These are phyloP conservation scores for Zygoascus bituminiphila DNA, from an alignment of 805 yeast genomes.

Conservation along the genomic window DNA sequence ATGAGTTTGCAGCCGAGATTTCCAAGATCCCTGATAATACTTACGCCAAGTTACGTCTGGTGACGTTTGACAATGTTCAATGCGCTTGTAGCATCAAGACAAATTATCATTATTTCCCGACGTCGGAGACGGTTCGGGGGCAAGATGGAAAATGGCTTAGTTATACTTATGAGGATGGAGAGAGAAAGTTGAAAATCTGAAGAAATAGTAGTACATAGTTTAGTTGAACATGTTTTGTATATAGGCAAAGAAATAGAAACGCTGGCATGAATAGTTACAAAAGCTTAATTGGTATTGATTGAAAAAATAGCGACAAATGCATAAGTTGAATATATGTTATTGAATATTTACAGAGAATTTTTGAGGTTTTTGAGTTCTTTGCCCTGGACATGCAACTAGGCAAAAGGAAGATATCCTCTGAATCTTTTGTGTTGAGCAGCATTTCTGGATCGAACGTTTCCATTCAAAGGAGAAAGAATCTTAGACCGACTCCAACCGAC, in stretches of 20 bases:
- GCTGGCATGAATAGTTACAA: too few relatives aligned
- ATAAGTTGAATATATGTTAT: not conserved
- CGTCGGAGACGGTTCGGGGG: constrained; percentile 39
- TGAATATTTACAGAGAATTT: not conserved
- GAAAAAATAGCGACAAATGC: too few relatives aligned
- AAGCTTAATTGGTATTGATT: too few relatives aligned
- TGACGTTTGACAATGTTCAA: constrained; percentile 80
- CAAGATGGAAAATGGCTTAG: constrained; percentile 47
- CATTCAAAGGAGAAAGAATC: constrained; percentile 44
- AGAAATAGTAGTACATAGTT: too few relatives aligned
- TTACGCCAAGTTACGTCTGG: constrained; percentile 71
- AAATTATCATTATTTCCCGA: constrained; percentile 79
- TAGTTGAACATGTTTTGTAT: too few relatives aligned
- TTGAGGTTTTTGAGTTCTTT: not conserved
- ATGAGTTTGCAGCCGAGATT: constrained; percentile 58
- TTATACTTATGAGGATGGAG: not conserved
- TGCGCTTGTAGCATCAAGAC: constrained; percentile 79
- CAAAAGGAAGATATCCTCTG: constrained; percentile 11
- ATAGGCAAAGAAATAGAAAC: too few relatives aligned
- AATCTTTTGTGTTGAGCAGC: constrained; percentile 11
- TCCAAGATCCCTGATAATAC: constrained; percentile 66
- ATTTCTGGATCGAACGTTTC: constrained; percentile 48
- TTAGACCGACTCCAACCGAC: constrained; percentile 70
- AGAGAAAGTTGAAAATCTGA: not conserved
- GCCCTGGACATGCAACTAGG: not conserved